Evolutionary conservation across 805 yeast species (phyloP).

Genomic region (Kluyveromyces siamensis): DNA sequence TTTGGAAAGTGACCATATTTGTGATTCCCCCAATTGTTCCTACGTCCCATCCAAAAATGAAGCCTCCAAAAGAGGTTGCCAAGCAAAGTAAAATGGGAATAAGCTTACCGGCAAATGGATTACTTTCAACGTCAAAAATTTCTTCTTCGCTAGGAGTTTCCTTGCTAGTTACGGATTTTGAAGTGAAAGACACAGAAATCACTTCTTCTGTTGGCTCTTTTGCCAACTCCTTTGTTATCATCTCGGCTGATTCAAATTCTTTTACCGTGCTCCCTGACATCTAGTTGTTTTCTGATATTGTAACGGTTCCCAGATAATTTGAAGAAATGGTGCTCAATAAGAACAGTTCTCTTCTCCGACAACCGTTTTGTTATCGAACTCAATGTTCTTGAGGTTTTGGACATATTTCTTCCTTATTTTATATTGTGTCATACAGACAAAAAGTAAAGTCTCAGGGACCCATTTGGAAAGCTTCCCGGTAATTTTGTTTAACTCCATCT

Average conservation of each 20-base stretch:
- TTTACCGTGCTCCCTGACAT: not conserved
- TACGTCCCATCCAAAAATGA: constrained; percentile 67
- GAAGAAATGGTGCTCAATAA: no score
- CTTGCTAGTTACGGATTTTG: not conserved
- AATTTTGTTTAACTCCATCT: no score
- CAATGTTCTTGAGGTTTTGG: not conserved
- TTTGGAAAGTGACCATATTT: constrained; percentile 45
- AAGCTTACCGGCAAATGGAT: not conserved
- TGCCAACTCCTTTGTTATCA: not conserved
- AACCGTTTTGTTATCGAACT: not conserved
- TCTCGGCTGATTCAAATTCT: not conserved
- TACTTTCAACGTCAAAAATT: not conserved
- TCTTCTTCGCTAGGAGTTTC: not conserved
- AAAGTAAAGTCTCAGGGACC: not conserved
- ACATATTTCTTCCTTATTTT: not conserved
- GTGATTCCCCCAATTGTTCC: constrained; percentile 70
- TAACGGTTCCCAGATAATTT: no score
- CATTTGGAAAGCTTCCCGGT: not conserved
- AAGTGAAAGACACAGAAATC: not conserved
- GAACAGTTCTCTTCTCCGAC: no score
- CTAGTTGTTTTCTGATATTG: no score
- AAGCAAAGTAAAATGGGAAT: constrained; percentile 34
- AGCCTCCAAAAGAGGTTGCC: constrained; percentile 62
- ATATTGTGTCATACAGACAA: not conserved
- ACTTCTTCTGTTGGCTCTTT: not conserved